Percentiles rank a stretch among this genome's conserved stretches.
phyloP scores from a whole-genome alignment of 1,284 basidiomycete species.

The Thelephora terrestris region DNA sequence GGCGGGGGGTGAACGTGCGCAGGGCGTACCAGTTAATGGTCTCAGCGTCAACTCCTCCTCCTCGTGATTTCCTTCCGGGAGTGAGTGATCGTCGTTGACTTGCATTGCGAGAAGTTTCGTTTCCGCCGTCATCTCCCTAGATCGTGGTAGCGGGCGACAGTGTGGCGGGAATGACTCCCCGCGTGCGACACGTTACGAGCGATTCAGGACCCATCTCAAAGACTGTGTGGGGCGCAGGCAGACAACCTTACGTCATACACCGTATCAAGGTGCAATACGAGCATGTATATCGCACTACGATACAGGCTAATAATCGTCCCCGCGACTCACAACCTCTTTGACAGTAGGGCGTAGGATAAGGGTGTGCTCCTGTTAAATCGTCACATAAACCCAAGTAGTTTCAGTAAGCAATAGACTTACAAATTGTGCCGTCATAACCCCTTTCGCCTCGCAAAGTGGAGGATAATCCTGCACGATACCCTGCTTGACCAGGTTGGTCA shows the following conservation, averaged over 20 bases:
- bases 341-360: slow-evolving; percentile 77
- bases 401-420: slow-evolving; percentile 33
- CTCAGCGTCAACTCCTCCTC: background rate
- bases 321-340: slow-evolving; percentile 93
- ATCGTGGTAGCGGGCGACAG: no score
- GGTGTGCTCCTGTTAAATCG: slow-evolving; percentile 68
- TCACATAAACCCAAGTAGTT: background rate
- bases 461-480: slow-evolving; percentile 91
- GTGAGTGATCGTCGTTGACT: background rate
- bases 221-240: background rate
- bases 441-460: slow-evolving; percentile 71
- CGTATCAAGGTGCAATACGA: background rate
- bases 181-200: background rate
- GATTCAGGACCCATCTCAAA: background rate
- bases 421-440: slow-evolving; percentile 92
- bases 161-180: background rate
- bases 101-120: background rate
- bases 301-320: slow-evolving; percentile 66
- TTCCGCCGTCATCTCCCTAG: no score
- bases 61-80: background rate
- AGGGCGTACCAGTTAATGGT: background rate
- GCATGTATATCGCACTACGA: background rate
- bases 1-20: no score
- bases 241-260: background rate
- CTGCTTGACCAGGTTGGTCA: slow-evolving; percentile 84